Conservation (phyloP, 148 eudicot species). For the Vaccinium corymbosum region DNA sequence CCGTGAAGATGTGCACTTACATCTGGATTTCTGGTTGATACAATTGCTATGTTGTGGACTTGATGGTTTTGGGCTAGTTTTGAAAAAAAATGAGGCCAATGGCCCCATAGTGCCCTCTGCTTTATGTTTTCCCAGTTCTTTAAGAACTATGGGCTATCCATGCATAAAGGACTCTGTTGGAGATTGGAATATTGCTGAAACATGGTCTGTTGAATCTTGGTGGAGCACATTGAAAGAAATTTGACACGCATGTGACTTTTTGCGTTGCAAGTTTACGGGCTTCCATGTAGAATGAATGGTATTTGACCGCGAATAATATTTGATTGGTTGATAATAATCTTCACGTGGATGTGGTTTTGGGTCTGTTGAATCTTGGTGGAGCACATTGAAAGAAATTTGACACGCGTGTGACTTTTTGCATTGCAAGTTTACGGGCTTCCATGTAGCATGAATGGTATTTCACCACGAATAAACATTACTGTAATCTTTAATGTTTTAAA, state of each 20-base stretch:
- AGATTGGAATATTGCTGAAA: not conserved
- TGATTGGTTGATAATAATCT: not conserved
- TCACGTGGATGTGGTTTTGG: not conserved
- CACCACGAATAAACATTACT: not conserved
- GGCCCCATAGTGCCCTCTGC: not conserved
- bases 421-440: not conserved
- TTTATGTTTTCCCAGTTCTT: not conserved
- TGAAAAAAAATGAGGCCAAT: not conserved
- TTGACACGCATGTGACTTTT: not conserved
- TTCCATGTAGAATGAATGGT: not conserved
- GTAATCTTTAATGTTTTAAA: too few relatives aligned
- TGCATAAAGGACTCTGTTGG: not conserved
- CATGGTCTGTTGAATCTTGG: not conserved
- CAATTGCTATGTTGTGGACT: not conserved
- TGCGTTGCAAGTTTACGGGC: not conserved
- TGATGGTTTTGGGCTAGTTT: not conserved
- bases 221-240: not conserved
- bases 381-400: conserved; percentile 1
- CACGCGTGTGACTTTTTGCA: not conserved
- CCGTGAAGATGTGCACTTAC: not conserved
- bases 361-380: not conserved
- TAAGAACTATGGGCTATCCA: not conserved
- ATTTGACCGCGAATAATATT: not conserved
- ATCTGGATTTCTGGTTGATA: not conserved
- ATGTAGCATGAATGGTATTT: not conserved